These are phyloP conservation scores for Calocybe cyanea DNA, from an alignment of 768 basidiomycete species.

Conservation along the genomic window DNA sequence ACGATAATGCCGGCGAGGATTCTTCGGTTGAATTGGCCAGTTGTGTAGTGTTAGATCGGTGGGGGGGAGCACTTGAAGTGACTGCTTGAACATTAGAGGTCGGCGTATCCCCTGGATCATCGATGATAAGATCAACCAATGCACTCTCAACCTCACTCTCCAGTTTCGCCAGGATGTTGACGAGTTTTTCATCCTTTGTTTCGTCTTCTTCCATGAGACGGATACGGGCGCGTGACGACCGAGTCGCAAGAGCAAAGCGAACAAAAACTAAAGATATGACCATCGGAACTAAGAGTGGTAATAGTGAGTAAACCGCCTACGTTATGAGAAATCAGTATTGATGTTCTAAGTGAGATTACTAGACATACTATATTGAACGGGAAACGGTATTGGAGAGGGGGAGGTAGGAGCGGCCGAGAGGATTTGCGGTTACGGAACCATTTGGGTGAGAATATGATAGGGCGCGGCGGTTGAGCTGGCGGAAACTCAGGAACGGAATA, in stretches of 20 bases:
- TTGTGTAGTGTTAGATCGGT: slow-evolving; percentile 1
- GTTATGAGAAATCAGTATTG: neutral
- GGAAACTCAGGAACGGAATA: slow-evolving; percentile 44
- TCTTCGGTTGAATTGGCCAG: neutral
- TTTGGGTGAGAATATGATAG: slow-evolving; percentile 32
- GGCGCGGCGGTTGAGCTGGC: slow-evolving; percentile 35
- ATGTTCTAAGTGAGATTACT: neutral
- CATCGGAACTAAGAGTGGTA: slow-evolving; percentile 66
- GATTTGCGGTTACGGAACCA: slow-evolving; percentile 45
- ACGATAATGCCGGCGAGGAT: neutral
- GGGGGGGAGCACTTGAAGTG: slow-evolving; percentile 9
- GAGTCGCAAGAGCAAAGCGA: slow-evolving; percentile 55
- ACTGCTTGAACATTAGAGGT: slow-evolving; percentile 9
- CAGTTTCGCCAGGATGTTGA: slow-evolving; percentile 51
- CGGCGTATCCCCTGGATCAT: slow-evolving; percentile 18
- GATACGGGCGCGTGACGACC: slow-evolving; percentile 62
- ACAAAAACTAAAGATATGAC: slow-evolving; percentile 50
- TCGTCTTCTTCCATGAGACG: slow-evolving; percentile 56
- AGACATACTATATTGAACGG: slow-evolving; percentile 67
- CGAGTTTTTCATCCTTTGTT: slow-evolving; percentile 45
- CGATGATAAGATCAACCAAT: slow-evolving; percentile 58
- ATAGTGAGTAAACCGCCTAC: slow-evolving; percentile 48
- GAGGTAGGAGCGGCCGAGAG: slow-evolving; percentile 48
- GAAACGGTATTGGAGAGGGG: slow-evolving; percentile 54
- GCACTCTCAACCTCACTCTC: slow-evolving; percentile 60